These are phyloP conservation scores for Saccharomycopsis javanensis DNA, from an alignment of 805 yeast genomes.

Conservation along the genomic window DNA sequence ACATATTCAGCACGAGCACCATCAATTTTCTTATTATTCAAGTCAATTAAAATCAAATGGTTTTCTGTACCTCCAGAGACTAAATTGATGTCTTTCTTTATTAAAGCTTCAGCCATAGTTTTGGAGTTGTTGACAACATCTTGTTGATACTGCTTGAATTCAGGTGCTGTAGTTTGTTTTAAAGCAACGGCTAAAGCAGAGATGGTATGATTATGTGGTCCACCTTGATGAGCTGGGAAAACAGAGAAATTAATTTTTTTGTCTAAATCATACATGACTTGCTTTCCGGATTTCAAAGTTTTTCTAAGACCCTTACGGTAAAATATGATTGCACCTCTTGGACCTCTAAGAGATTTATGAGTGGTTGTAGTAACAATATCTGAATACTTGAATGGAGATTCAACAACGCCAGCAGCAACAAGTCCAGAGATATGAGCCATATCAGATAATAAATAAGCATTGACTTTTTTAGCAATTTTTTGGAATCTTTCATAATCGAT, in stretches of 20 bases:
- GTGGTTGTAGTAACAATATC: slow-evolving; percentile 98
- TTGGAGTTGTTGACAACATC: slow-evolving; percentile 86
- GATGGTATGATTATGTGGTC: slow-evolving; percentile 98
- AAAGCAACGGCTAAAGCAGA: slow-evolving; percentile 95
- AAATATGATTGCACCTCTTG: slow-evolving; percentile 99
- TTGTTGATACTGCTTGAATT: slow-evolving; percentile 81
- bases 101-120: slow-evolving; percentile 63
- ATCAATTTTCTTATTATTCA: slow-evolving; percentile 83
- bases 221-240: slow-evolving; percentile 99
- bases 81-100: slow-evolving; percentile 52
- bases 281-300: slow-evolving; percentile 83
- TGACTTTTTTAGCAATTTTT: slow-evolving; percentile 92
- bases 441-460: slow-evolving; percentile 91
- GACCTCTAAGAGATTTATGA: slow-evolving; percentile 97
- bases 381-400: slow-evolving; percentile 93
- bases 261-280: slow-evolving; percentile 83
- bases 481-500: slow-evolving; percentile 96
- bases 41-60: slow-evolving; percentile 86
- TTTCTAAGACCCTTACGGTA: slow-evolving; percentile 93
- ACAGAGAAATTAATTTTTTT: slow-evolving; percentile 94
- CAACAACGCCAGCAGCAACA: slow-evolving; percentile 90
- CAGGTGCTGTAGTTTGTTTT: slow-evolving; percentile 87
- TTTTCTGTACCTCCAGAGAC: slow-evolving; percentile 96
- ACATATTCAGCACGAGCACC: slow-evolving; percentile 97
- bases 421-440: slow-evolving; percentile 99